phyloP scores from a whole-genome alignment of 1,284 basidiomycete species.

The Boletus calvinii region DNA sequence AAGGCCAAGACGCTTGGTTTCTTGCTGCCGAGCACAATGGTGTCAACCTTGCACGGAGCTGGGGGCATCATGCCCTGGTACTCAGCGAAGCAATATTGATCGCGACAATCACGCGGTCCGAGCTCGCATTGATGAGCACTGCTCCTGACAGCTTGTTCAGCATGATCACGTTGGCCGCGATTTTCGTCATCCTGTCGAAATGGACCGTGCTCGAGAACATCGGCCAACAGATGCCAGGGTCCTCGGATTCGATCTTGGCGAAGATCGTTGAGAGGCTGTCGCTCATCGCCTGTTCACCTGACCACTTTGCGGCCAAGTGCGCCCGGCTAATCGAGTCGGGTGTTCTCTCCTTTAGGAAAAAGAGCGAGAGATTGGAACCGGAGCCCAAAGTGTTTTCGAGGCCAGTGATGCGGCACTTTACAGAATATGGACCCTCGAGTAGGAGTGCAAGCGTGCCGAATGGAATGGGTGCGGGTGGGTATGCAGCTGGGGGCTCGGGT shows the following conservation, averaged over 20 bases:
- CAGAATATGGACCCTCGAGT: constrained; percentile 18
- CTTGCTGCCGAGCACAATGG: constrained; percentile 35
- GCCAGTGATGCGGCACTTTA: constrained; percentile 29
- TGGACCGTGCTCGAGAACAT: constrained; percentile 38
- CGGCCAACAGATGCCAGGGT: constrained; percentile 36
- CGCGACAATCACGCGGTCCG: constrained; percentile 33
- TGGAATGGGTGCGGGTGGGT: constrained; percentile 18
- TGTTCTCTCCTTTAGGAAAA: constrained; percentile 32
- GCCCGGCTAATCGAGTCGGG: constrained; percentile 40
- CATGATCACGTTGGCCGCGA: constrained; percentile 43
- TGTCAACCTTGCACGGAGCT: constrained; percentile 34
- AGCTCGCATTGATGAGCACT: constrained; percentile 37
- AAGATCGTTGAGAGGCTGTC: constrained; percentile 36
- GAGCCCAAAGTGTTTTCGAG: constrained; percentile 20
- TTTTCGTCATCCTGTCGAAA: constrained; percentile 42
- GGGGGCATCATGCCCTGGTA: constrained; percentile 42
- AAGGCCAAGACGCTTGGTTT: constrained; percentile 33
- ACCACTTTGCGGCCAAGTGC: constrained; percentile 43
- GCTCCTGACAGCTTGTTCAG: constrained; percentile 44
- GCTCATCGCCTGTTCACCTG: constrained; percentile 36
- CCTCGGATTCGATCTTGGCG: constrained; percentile 38
- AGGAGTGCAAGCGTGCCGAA: constrained; percentile 20
- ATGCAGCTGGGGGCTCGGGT: constrained; percentile 13
- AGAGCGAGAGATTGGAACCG: constrained; percentile 26
- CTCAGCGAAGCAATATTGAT: constrained; percentile 41